These are phyloP conservation scores for Ascochyta pisi DNA, from an alignment of 2,329 filamentous ascomycete species.

Conservation along the genomic window DNA sequence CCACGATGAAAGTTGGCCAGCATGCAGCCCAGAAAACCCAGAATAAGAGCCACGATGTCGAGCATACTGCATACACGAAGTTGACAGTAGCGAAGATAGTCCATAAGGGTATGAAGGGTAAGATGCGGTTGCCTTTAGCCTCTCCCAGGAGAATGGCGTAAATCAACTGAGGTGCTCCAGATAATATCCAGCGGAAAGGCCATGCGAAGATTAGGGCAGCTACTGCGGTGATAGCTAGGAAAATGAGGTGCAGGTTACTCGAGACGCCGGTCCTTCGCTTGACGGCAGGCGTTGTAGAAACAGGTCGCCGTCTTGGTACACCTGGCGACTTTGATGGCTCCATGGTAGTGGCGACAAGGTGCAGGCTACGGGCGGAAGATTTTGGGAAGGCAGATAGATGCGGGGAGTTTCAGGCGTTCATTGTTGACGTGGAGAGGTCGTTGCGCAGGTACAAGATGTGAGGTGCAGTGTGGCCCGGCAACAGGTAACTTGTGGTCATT, in stretches of 20 bases:
- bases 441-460: constrained; percentile 10
- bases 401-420: constrained; percentile 2
- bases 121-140: constrained; percentile 48
- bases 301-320: constrained; percentile 6
- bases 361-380: not conserved
- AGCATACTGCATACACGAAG: constrained; percentile 54
- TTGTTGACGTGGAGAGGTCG: constrained; percentile 2
- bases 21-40: constrained; percentile 52
- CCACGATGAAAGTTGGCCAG: constrained; percentile 52
- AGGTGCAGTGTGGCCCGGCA: not conserved
- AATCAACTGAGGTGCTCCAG: constrained; percentile 51
- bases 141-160: constrained; percentile 48
- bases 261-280: constrained; percentile 12
- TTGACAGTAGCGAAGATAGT: constrained; percentile 56
- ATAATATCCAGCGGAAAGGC: constrained; percentile 49
- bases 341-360: constrained; percentile 1
- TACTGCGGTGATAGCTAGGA: constrained; percentile 6
- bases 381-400: not conserved
- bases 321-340: constrained; percentile 4
- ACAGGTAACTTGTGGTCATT: constrained; percentile 10
- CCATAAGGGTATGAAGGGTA: constrained; percentile 57
- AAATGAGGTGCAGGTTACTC: constrained; percentile 4
- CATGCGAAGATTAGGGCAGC: constrained; percentile 16
- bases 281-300: constrained; percentile 1
- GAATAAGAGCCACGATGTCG: constrained; percentile 62